These are phyloP conservation scores for Citrullus mucosospermus DNA, from an alignment of 306 rosid species.

Conservation along the genomic window DNA sequence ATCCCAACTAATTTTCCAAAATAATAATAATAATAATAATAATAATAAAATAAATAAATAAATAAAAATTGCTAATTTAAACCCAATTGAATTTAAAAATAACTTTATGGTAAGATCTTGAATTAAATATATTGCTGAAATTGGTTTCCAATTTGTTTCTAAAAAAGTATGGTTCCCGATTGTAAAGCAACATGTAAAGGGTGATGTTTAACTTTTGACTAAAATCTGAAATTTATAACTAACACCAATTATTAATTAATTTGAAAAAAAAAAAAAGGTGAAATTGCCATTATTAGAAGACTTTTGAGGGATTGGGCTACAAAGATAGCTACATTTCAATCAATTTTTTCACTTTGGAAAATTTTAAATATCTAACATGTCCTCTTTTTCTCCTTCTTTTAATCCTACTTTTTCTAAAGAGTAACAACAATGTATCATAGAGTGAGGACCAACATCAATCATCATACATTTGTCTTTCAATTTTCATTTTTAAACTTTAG, in stretches of 20 bases:
- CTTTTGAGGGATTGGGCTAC: background rate
- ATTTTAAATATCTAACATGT: background rate
- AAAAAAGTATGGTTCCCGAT: background rate
- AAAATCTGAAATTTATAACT: background rate
- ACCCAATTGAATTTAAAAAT: too few relatives aligned
- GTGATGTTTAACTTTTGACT: background rate
- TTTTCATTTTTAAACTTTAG: background rate
- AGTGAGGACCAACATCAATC: slow-evolving; percentile 6
- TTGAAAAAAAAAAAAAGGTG: background rate
- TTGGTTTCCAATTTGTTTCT: too few relatives aligned
- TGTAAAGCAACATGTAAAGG: background rate
- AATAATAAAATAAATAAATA: too few relatives aligned
- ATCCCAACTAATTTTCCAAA: too few relatives aligned
- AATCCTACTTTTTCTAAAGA: background rate
- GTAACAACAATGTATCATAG: background rate
- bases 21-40: too few relatives aligned
- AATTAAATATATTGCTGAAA: too few relatives aligned
- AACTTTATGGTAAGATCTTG: too few relatives aligned
- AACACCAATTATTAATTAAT: background rate
- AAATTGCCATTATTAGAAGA: background rate
- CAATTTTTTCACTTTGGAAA: background rate
- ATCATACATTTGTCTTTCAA: background rate
- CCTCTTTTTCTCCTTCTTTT: background rate
- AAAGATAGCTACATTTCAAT: background rate
- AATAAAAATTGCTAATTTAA: too few relatives aligned